phyloP scores from a whole-genome alignment of 208 protist species.

The Blechomonas ayalai region DNA sequence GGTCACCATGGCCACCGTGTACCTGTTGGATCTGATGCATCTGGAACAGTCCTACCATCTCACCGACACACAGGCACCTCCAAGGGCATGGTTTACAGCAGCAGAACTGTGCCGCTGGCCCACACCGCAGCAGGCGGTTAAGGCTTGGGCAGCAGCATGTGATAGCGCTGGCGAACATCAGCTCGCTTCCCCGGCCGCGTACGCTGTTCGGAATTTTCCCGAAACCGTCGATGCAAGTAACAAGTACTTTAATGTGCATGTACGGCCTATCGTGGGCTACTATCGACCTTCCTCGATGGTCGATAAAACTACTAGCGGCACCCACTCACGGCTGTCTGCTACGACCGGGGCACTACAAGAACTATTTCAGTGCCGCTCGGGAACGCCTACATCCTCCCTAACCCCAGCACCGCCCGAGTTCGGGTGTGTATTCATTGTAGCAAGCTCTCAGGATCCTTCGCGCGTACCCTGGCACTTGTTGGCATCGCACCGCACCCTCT shows the following conservation, averaged over 20 bases:
- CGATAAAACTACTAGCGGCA: too few species aligned
- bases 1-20: constrained; percentile 18
- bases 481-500: constrained; percentile 10
- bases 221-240: constrained; percentile 7
- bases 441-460: constrained; percentile 13
- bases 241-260: constrained; percentile 16
- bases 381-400: too few species aligned
- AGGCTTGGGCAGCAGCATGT: constrained; percentile 1
- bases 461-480: constrained; percentile 41
- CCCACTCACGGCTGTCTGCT: too few species aligned
- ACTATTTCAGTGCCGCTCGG: neutral
- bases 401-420: constrained; percentile 2
- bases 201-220: neutral
- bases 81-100: constrained; percentile 1
- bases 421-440: constrained; percentile 33
- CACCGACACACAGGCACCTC: neutral
- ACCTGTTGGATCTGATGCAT: constrained; percentile 19
- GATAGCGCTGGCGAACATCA: too few species aligned
- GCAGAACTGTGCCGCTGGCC: constrained; percentile 20
- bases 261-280: constrained; percentile 2
- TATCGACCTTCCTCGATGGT: neutral
- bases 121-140: neutral
- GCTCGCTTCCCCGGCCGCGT: too few species aligned
- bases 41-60: neutral
- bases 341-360: neutral